Base-by-base conservation (phyloP, 2,329 filamentous ascomycete genomes). In the Gremmenia infestans region DNA sequence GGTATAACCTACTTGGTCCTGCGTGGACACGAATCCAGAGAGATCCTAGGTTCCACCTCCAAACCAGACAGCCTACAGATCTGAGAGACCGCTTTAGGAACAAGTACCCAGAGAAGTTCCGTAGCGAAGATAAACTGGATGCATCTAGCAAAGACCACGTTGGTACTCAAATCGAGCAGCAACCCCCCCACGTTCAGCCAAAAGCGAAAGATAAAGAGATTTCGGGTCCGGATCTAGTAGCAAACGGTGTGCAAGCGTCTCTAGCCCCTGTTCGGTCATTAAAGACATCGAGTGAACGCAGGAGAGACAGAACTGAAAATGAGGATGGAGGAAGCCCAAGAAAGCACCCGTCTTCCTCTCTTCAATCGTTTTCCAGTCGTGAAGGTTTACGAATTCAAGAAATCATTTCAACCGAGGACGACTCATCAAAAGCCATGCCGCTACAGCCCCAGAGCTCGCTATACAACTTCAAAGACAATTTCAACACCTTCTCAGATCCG, bases 21-120 rank as follows among this genome's bases (percentile, higher is more conserved):
- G 78, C 81, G 8, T 87, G 84, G 83, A 85, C 82, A 51, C 82
- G 80, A 67, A 87, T 87, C 19, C 82, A 85, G 65, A 76, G 82
- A 37, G 82, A 87, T 57, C 70, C 78, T 14, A 74, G 74, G 28
- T 85, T 82, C 68, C 74, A 82, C 57, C 72, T 87, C n/a, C 76
- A 78, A 4, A 79, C 69, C 56, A 74, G 83, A 46, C 80, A 84
- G 60, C 82, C 83, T 1, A 87, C 83, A 0, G 83, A 87, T 64
- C 68, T 87, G 51, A 75, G 83, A 58, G 83, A 87, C 60, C 76
- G 83, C 22, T 76, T 86, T 35, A 78, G 83, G 45, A 87, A 86
- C 69, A 85, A 83, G 62, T 84, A 83, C 61, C 80, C 81, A 3
- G 77, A 78, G 14, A 78, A 81, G 35, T 86, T 56, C 75, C 77